Conservation (phyloP, 208 protist species). For the Trypanosomatidae sp. region DNA sequence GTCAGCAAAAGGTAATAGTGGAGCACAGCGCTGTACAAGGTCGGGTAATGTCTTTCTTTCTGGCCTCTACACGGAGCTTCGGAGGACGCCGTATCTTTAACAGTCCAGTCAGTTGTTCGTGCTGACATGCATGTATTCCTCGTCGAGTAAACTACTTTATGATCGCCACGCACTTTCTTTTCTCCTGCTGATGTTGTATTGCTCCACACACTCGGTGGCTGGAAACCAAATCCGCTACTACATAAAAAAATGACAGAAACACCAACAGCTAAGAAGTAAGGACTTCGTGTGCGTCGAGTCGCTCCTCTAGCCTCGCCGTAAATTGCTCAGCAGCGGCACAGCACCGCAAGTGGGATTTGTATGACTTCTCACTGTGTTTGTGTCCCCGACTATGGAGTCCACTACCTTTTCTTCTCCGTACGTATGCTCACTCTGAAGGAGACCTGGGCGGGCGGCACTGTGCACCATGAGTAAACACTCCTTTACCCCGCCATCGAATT, state of each 20-base stretch:
- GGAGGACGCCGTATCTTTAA: not conserved
- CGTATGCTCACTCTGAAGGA: conserved; percentile 5
- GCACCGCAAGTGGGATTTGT: not conserved
- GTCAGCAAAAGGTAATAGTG: not conserved
- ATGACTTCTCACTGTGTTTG: not conserved
- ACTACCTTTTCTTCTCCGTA: not conserved
- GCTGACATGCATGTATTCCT: not conserved
- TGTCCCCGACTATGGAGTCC: not conserved
- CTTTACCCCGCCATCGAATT: conserved; percentile 62
- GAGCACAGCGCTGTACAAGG: not conserved
- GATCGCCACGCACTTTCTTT: not conserved
- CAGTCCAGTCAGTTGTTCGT: not conserved
- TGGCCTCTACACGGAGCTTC: not conserved
- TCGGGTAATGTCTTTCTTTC: not conserved
- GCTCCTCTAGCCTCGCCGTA: not conserved
- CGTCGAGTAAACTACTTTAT: not conserved
- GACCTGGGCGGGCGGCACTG: not conserved
- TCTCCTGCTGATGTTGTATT: not conserved
- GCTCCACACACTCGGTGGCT: not conserved
- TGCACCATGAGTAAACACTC: conserved; percentile 14
- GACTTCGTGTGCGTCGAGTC: not conserved
- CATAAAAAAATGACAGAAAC: not conserved
- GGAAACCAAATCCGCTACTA: not conserved
- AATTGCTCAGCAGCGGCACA: no score
- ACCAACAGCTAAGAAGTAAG: not conserved